Evolutionary conservation across 129 eudicot species (phyloP).

Genomic region (Silybum marianum): DNA sequence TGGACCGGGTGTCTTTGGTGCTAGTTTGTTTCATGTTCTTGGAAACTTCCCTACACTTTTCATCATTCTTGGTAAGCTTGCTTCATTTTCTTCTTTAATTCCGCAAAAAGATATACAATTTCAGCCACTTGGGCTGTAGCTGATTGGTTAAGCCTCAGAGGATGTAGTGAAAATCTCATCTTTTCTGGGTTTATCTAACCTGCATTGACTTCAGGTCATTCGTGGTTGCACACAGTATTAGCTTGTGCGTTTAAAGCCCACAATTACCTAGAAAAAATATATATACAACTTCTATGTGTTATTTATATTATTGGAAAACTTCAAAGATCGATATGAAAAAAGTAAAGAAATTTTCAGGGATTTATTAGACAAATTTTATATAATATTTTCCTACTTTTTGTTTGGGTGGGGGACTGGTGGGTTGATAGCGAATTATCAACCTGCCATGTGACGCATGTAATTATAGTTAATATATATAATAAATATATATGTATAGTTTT

Average conservation of each 20-base stretch:
- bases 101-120: background rate
- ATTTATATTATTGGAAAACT: background rate
- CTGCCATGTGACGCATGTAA: constrained; percentile 7
- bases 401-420: background rate
- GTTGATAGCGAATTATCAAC: constrained; percentile 6
- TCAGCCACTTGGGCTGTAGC: background rate
- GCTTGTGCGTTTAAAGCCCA: no score
- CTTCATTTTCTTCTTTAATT: background rate
- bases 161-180: background rate
- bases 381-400: background rate
- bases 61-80: constrained; percentile 53
- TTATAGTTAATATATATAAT: background rate
- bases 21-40: constrained; percentile 58
- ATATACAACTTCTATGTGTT: background rate
- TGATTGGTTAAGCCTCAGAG: background rate
- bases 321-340: background rate
- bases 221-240: no score
- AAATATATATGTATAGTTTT: no score
- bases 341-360: background rate
- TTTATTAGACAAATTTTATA: background rate
- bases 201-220: no score
- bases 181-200: background rate
- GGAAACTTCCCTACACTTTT: constrained; percentile 56
- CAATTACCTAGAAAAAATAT: no score
- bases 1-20: constrained; percentile 74